Conservation (phyloP, 768 basidiomycete species). For the Termitomyces sp. region DNA sequence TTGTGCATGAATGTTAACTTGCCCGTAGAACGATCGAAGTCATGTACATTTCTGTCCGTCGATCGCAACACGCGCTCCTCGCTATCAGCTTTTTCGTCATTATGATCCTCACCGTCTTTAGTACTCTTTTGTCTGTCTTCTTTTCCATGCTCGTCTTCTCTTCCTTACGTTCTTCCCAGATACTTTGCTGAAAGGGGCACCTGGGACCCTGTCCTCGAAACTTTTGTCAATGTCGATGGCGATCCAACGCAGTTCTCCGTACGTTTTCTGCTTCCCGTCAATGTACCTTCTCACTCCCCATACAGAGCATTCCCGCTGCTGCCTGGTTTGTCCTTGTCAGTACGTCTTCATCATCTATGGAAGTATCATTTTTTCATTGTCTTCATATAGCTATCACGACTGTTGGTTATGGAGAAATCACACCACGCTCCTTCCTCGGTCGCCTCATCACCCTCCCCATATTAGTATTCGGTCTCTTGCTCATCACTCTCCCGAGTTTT, state of each 20-base stretch:
- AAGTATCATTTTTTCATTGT: background rate
- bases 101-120: constrained; percentile 84
- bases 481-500: constrained; percentile 89
- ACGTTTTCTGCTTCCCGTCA: constrained; percentile 13
- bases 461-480: constrained; percentile 78
- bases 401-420: constrained; percentile 87
- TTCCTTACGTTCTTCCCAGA: constrained; percentile 24
- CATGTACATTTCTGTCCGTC: constrained; percentile 84
- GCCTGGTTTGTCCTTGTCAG: constrained; percentile 80
- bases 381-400: background rate
- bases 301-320: constrained; percentile 33
- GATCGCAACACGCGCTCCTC: constrained; percentile 81
- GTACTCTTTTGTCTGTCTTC: constrained; percentile 64
- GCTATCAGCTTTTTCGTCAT: constrained; percentile 86
- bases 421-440: constrained; percentile 83
- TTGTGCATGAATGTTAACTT: background rate
- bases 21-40: constrained; percentile 72
- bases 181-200: constrained; percentile 89
- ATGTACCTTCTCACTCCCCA: background rate
- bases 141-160: background rate
- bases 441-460: constrained; percentile 82
- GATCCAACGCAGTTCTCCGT: constrained; percentile 77
- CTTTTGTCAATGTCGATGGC: constrained; percentile 82
- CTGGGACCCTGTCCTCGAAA: constrained; percentile 77
- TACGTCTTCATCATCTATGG: constrained; percentile 31